Percentiles rank a stretch among this genome's conserved stretches.
These are phyloP conservation scores for Wickerhamiella slavikovae DNA, from an alignment of 805 yeast species.

Conservation along the genomic window DNA sequence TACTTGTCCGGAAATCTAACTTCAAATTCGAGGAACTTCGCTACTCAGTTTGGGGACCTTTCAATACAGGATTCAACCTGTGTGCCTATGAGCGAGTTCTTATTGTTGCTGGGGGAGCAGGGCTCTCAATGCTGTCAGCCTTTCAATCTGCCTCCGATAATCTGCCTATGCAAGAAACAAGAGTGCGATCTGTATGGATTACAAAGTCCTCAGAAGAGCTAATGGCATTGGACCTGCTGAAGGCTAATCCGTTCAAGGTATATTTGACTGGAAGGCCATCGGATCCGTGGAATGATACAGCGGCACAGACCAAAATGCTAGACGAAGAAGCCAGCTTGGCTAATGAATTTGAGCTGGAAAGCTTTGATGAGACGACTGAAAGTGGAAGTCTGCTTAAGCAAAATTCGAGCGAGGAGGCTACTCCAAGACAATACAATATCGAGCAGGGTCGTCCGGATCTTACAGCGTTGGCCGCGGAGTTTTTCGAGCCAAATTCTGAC, in stretches of 20 bases:
- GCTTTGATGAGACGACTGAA: no score
- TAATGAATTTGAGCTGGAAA: background rate
- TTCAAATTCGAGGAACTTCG: conserved; percentile 14
- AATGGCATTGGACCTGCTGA: conserved; percentile 3
- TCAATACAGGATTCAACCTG: conserved; percentile 12
- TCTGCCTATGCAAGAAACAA: background rate
- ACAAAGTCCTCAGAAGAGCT: conserved; percentile 3
- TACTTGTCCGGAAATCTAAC: conserved; percentile 20
- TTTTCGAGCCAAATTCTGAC: background rate
- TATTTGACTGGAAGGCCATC: conserved; percentile 7
- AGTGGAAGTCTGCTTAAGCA: no score
- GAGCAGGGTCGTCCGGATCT: no score
- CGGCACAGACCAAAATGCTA: background rate
- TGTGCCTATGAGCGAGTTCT: conserved; percentile 4
- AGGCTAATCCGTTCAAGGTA: conserved; percentile 7
- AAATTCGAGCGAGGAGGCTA: no score
- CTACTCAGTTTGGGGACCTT: conserved; percentile 23
- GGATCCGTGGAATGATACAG: background rate
- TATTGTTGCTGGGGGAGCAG: conserved; percentile 12
- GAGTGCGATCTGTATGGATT: conserved; percentile 3
- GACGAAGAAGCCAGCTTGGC: background rate
- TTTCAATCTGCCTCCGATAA: conserved; percentile 1
- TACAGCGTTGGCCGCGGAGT: conserved; percentile 3
- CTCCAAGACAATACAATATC: no score
- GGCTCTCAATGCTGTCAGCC: conserved; percentile 9